Conservation (phyloP, 495 filamentous ascomycete species). For the Tuber microsphaerosporum region DNA sequence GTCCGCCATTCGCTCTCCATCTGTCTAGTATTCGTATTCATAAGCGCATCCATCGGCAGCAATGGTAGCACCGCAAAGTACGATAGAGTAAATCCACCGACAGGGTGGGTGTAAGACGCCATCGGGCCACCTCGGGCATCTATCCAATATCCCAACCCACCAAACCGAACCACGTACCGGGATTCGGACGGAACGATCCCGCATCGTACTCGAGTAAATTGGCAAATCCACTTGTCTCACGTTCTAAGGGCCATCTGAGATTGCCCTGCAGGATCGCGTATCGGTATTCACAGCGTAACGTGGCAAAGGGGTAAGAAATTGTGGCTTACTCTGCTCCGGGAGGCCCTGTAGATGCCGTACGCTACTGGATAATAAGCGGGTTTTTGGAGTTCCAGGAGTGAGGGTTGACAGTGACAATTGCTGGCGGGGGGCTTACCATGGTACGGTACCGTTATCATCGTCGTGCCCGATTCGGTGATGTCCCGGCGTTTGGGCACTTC, state of each 20-base stretch:
- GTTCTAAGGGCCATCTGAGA: not conserved
- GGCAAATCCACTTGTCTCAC: not conserved
- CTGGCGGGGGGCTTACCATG: not conserved
- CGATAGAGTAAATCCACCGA: not conserved
- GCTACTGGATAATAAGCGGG: not conserved
- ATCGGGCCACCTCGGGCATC: not conserved
- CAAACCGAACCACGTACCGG: not conserved
- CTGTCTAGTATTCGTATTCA: not conserved
- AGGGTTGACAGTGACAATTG: not conserved
- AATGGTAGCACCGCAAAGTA: not conserved
- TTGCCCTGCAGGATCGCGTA: not conserved
- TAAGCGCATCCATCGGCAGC: not conserved
- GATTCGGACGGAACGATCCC: not conserved
- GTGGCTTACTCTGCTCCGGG: not conserved
- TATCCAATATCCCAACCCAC: not conserved
- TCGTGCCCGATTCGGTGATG: no score
- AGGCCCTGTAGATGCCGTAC: not conserved
- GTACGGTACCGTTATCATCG: not conserved
- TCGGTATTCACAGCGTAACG: not conserved
- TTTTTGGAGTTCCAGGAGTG: not conserved
- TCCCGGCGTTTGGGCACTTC: not conserved
- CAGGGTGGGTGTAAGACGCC: not conserved
- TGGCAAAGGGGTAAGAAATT: not conserved
- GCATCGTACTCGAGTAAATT: not conserved
- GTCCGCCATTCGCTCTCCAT: not conserved